These are phyloP conservation scores for Rhypophila decipiens DNA, from an alignment of 495 filamentous ascomycete species.

Conservation along the genomic window DNA sequence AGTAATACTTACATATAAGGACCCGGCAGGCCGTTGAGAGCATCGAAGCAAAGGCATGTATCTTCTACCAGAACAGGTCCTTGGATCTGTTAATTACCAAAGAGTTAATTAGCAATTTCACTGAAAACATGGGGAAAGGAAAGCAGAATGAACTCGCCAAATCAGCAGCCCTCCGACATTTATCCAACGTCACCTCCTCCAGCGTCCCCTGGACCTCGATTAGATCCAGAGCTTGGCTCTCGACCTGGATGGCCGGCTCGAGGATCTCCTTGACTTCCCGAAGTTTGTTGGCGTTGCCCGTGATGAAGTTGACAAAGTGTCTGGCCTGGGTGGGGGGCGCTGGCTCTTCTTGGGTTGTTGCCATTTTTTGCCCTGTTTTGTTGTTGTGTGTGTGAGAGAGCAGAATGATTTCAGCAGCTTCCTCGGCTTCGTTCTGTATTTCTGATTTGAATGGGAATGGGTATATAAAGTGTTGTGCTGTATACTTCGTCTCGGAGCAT, in stretches of 20 bases:
- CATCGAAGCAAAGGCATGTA: constrained; percentile 88
- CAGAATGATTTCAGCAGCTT: too few species aligned
- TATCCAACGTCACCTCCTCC: constrained; percentile 83
- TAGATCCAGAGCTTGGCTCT: constrained; percentile 69
- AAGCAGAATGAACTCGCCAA: constrained; percentile 31
- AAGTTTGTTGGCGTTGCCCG: constrained; percentile 91
- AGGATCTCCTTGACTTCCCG: constrained; percentile 82
- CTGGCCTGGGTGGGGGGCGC: constrained; percentile 14
- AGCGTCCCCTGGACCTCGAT: constrained; percentile 88
- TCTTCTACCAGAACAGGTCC: constrained; percentile 95
- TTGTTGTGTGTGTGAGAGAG: too few species aligned
- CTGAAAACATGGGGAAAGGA: not conserved
- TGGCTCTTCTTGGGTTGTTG: constrained; percentile 4
- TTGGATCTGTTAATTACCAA: constrained; percentile 46
- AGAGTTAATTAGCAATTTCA: not conserved
- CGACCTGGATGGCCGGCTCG: constrained; percentile 61
- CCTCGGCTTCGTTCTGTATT: too few species aligned
- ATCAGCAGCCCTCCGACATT: constrained; percentile 73
- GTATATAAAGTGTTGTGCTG: too few species aligned
- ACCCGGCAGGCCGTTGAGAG: constrained; percentile 82
- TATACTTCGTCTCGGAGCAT: too few species aligned
- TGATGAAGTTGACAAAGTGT: constrained; percentile 78
- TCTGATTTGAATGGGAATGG: too few species aligned
- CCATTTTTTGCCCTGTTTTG: constrained; percentile 11
- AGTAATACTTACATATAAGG: constrained; percentile 76